Base-by-base conservation (phyloP, 2,329 filamentous ascomycete species). In the Sphaerulina musiva region DNA sequence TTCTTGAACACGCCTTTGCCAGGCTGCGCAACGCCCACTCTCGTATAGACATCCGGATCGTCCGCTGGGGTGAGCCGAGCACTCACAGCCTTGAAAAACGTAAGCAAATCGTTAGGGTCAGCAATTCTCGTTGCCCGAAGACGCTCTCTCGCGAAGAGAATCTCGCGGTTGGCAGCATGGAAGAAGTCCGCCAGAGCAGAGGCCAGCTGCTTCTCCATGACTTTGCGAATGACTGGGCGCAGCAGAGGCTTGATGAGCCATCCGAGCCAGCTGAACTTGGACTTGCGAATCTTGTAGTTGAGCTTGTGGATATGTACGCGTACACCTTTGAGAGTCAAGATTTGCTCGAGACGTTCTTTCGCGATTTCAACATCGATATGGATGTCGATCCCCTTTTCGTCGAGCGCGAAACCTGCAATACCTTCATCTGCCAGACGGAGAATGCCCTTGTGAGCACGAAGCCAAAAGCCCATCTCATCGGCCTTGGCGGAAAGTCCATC, bases 391-490 rank as follows among this genome's bases (percentile, higher is more conserved):
- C 92, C 92, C 17, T 87, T 82, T 62, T 92, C 84, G 69, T 96
- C 92, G 4, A 97, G 81, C 43, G 82, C 81, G 70, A 97, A 90
- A 31, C 86, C 89, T 4, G 87, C 89, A 46, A 96, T 87, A 3
- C 92, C 92, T 68, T 90, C 80, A 64, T 95, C 90, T 2, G 82
- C 81, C 31, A 95, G 77, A 23, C 83, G 83, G 46, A 95, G 76
- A 1, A 95, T 69, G 2, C 88, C 84, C 11, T 83, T 82, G 68
- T 93, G 91, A 0, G 87, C 79, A 8, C 87, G 86, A 32, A 96
- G 75, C 83, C 91, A 95, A 74, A 91, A 97, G 23, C 92, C 92
- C 32, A 97, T 77, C 58, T 96, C 90, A 23, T 92, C 83, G 2
- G 91, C 91, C 40, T 86, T 84, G 51, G 93, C 78, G 0, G 89